Conservation (phyloP, 2,329 filamentous ascomycete genomes). For the Talaromyces verruculosus region DNA sequence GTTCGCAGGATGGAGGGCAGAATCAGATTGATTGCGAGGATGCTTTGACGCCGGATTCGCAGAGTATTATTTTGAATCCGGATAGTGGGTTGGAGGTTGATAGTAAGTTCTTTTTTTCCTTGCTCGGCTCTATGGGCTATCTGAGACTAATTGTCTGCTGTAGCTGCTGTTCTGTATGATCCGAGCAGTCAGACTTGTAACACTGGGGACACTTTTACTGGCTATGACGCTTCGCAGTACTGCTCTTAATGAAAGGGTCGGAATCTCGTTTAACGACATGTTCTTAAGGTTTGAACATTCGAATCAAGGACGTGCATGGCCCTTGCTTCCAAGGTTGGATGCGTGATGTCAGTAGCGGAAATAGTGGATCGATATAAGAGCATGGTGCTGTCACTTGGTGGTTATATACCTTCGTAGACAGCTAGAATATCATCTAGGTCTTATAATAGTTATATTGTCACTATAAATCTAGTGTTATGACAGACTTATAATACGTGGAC, state of each 20-base stretch:
- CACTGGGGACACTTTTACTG: constrained; percentile 9
- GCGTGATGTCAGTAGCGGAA: neutral
- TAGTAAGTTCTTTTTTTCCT: constrained; percentile 27
- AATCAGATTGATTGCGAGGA: constrained; percentile 41
- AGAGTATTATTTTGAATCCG: constrained; percentile 35
- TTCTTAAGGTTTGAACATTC: neutral
- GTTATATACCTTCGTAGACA: too few relatives aligned
- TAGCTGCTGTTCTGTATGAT: constrained; percentile 12
- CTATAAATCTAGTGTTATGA: too few relatives aligned
- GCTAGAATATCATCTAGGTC: too few relatives aligned
- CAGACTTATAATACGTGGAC: too few relatives aligned
- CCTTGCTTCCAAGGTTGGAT: neutral
- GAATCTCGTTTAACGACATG: neutral
- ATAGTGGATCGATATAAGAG: too few relatives aligned
- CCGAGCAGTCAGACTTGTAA: constrained; percentile 5
- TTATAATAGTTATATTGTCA: too few relatives aligned
- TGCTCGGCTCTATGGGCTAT: neutral
- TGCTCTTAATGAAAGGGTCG: constrained; percentile 4
- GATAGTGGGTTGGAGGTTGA: constrained; percentile 34
- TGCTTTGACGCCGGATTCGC: constrained; percentile 33
- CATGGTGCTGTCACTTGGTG: too few relatives aligned
- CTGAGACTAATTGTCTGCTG: neutral
- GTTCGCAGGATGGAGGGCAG: constrained; percentile 31
- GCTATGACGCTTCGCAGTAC: constrained; percentile 16
- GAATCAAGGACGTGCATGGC: neutral